Evolutionary conservation across 768 basidiomycete species (phyloP), one percentile per base, ranked within the genome.

Genomic region (Galerina sulciceps): DNA sequence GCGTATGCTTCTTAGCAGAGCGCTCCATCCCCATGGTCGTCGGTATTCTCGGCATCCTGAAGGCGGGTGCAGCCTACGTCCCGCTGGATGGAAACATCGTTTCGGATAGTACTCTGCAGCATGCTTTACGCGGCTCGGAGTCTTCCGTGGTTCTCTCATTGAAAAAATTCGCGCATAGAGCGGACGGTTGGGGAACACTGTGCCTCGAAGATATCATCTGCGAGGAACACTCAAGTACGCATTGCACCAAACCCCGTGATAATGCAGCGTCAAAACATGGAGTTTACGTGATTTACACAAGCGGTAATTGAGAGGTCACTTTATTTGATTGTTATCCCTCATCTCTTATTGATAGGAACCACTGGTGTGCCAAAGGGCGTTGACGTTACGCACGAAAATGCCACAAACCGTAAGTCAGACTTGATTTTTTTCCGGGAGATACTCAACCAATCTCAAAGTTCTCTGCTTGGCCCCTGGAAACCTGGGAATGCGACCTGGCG

Each of bases 261-360:
- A 52, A 69, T 49, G 75, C 76, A 18, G 70, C 69, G 13, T 64
- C 76, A 17, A 71, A 69, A 8, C 79, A 85, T 60, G 78, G 80
- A 31, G 80, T 77, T 10, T 86, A 86, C 69, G 79, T 85, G 38
- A 86, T 87, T 42, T 87, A 85, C 68, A 87, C 85, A 10, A 83
- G 83, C 42, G 85, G 85, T 82, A 67, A 52, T 76, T 58, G 53
- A 63, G 47, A 38, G 26, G 46, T n/a, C 10, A n/a, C 9, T 35
- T 40, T 20, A 26, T 52, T 37, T 18, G 11, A 17, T 14, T 40
- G 50, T 43, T 9, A 26, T 31, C 8, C 15, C 47, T 40, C 36
- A 64, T 26, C 58, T 53, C n/a, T 31, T n/a, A 22, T 14, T 55
- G 43, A 37, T 59, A 81, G 81, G 81, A 23, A 82, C 85, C 9